These are phyloP conservation scores for Heracleum sosnowskyi DNA, from an alignment of 129 eudicot species.

Conservation along the genomic window DNA sequence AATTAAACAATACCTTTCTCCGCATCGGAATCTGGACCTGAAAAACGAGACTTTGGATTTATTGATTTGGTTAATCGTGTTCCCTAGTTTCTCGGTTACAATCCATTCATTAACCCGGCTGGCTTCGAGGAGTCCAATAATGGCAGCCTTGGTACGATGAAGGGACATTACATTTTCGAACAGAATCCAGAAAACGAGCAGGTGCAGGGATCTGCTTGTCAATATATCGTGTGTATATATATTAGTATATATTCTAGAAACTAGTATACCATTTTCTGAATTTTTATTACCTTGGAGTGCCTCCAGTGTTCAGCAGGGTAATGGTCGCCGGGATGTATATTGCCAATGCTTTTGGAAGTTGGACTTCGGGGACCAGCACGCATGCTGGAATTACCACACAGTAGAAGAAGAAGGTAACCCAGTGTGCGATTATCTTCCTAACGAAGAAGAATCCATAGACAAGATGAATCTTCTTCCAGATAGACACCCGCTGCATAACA, in stretches of 20 bases:
- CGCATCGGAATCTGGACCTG: not conserved
- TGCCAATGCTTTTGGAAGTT: slow-evolving; percentile 59
- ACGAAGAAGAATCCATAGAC: slow-evolving; percentile 85
- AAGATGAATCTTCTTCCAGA: slow-evolving; percentile 68
- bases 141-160: slow-evolving; percentile 19
- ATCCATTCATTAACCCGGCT: slow-evolving; percentile 18
- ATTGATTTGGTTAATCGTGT: not conserved
- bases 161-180: slow-evolving; percentile 27
- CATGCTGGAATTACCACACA: slow-evolving; percentile 69
- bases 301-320: slow-evolving; percentile 59
- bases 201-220: slow-evolving; percentile 14
- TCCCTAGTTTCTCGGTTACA: slow-evolving; percentile 11
- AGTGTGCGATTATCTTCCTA: slow-evolving; percentile 79
- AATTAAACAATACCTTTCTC: not conserved
- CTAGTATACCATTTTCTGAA: slow-evolving; percentile 1
- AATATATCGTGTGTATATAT: not conserved
- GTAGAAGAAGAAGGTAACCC: slow-evolving; percentile 84
- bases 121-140: slow-evolving; percentile 17
- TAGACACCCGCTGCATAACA: slow-evolving; percentile 64
- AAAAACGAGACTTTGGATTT: slow-evolving; percentile 1
- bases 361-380: slow-evolving; percentile 69
- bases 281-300: slow-evolving; percentile 52
- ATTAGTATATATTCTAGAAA: not conserved
- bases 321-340: slow-evolving; percentile 71
- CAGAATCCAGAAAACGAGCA: slow-evolving; percentile 18